Percentiles rank a stretch among this genome's conserved stretches.
Evolutionary conservation across 495 filamentous ascomycete genomes (phyloP).

Genomic region (Daldinia grandis): DNA sequence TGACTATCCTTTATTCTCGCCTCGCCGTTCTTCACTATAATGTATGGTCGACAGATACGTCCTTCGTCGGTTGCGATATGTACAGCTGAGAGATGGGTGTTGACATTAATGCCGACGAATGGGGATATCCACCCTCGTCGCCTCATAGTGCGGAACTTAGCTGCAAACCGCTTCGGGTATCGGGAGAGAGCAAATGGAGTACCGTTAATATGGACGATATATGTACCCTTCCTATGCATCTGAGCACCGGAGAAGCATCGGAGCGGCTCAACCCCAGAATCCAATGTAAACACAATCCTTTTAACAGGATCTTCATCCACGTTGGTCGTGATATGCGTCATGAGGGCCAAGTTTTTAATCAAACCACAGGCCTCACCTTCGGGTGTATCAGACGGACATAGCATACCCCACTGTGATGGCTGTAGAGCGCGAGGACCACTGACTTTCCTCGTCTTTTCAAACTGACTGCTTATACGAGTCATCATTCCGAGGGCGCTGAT

Average conservation of each 20-base stretch:
- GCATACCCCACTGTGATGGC: slow-evolving; percentile 96
- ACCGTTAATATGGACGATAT: slow-evolving; percentile 93
- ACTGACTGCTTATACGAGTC: slow-evolving; percentile 97
- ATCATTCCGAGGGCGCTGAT: slow-evolving; percentile 99
- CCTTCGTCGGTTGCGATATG: slow-evolving; percentile 98
- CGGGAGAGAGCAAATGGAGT: slow-evolving; percentile 86
- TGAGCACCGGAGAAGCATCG: slow-evolving; percentile 75
- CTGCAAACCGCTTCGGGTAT: slow-evolving; percentile 82
- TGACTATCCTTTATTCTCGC: slow-evolving; percentile 79
- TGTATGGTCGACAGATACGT: slow-evolving; percentile 91
- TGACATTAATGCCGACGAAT: slow-evolving; percentile 95
- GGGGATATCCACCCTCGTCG: slow-evolving; percentile 89
- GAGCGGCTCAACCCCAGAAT: slow-evolving; percentile 64
- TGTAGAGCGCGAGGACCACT: slow-evolving; percentile 93
- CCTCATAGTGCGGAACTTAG: slow-evolving; percentile 81
- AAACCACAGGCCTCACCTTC: slow-evolving; percentile 98
- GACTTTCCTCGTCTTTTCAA: slow-evolving; percentile 97
- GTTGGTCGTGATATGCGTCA: slow-evolving; percentile 98
- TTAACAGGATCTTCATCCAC: slow-evolving; percentile 89
- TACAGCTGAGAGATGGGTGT: slow-evolving; percentile 87
- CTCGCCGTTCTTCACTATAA: slow-evolving; percentile 87
- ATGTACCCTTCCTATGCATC: slow-evolving; percentile 81
- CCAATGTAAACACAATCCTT: slow-evolving; percentile 82
- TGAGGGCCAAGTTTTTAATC: slow-evolving; percentile 97
- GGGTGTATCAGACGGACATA: slow-evolving; percentile 95